Conservation (phyloP, 1,284 basidiomycete genomes). For the Marasmius oreades region DNA sequence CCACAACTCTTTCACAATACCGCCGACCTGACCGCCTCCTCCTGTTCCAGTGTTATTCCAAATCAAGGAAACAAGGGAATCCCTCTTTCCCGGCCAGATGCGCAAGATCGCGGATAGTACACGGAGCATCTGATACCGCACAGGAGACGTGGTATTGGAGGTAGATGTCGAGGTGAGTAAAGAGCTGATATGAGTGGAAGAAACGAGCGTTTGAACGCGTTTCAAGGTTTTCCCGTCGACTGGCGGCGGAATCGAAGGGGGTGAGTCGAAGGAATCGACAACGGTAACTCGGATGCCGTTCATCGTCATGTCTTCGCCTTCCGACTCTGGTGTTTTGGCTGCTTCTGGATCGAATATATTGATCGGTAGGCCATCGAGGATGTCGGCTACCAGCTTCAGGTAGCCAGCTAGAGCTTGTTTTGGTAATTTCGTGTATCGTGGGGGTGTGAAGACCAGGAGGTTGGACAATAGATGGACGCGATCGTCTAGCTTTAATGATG, state of each 20-base stretch:
- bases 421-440: slow-evolving; percentile 11
- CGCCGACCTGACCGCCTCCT: slow-evolving; percentile 7
- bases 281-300: slow-evolving; percentile 31
- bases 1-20: slow-evolving; percentile 13
- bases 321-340: slow-evolving; percentile 33
- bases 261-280: slow-evolving; percentile 34
- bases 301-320: slow-evolving; percentile 26
- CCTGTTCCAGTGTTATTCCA: not conserved
- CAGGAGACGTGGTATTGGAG: slow-evolving; percentile 32
- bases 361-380: slow-evolving; percentile 54
- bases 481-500: slow-evolving; percentile 6
- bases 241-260: slow-evolving; percentile 27
- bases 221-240: slow-evolving; percentile 56
- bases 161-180: slow-evolving; percentile 45
- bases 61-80: slow-evolving; percentile 1
- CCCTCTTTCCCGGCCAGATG: slow-evolving; percentile 47
- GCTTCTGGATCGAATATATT: slow-evolving; percentile 46
- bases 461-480: slow-evolving; percentile 9
- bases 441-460: slow-evolving; percentile 15
- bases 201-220: slow-evolving; percentile 47
- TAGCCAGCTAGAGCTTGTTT: slow-evolving; percentile 28
- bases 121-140: slow-evolving; percentile 40
- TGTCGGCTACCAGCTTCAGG: slow-evolving; percentile 62
- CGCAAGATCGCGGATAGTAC: slow-evolving; percentile 53
- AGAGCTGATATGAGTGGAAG: slow-evolving; percentile 46